phyloP scores from a whole-genome alignment of 2,329 filamentous ascomycete species.

The Exophiala xenobiotica region DNA sequence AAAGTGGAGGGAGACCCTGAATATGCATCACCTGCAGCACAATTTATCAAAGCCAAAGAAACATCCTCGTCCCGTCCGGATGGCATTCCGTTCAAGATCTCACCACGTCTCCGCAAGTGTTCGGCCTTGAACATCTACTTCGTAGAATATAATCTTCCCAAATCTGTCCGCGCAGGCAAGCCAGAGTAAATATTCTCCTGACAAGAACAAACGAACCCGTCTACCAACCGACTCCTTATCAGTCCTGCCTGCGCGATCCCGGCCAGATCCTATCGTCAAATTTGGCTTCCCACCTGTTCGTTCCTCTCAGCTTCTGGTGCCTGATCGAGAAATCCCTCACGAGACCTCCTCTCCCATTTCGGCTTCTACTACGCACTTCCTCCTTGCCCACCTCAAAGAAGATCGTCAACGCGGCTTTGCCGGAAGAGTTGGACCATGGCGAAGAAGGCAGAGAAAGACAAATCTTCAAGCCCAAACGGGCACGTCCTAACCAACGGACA shows the following conservation, averaged over 20 bases:
- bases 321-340: constrained; percentile 6
- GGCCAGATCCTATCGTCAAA: neutral
- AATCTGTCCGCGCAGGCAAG: too few species aligned
- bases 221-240: neutral
- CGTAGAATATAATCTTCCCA: too few species aligned
- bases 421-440: constrained; percentile 10
- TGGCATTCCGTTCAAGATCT: too few species aligned
- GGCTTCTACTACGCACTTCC: neutral
- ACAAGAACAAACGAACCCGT: neutral
- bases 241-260: neutral
- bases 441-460: constrained; percentile 7
- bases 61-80: neutral
- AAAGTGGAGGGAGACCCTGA: neutral
- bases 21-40: constrained; percentile 1
- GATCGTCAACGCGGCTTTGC: neutral
- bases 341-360: neutral
- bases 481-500: constrained; percentile 32
- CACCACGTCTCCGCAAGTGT: too few species aligned
- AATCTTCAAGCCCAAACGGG: constrained; percentile 10
- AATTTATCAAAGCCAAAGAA: neutral
- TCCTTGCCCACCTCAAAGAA: too few species aligned
- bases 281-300: neutral
- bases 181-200: too few species aligned
- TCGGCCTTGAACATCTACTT: too few species aligned
- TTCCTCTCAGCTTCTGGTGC: neutral